phyloP scores from a whole-genome alignment of 306 rosid species.

The Crotalaria pallida region DNA sequence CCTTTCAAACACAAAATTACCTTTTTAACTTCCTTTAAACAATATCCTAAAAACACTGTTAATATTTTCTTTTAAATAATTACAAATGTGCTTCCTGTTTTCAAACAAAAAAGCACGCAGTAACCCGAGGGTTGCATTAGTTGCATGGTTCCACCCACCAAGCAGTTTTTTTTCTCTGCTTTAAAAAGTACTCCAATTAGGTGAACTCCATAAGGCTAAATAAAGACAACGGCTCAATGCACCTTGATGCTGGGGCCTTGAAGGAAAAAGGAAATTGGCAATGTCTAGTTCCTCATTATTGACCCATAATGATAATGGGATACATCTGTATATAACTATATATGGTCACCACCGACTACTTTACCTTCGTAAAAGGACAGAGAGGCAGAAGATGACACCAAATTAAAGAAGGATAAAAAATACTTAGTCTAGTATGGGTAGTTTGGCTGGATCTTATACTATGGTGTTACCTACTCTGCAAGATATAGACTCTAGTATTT shows the following conservation, averaged over 20 bases:
- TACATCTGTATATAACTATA: constrained; percentile 6
- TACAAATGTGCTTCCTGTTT: neutral
- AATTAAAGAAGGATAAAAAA: neutral
- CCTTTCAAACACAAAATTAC: too few relatives aligned
- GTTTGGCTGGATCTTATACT: constrained; percentile 9
- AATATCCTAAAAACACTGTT: too few relatives aligned
- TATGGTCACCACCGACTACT: constrained; percentile 19
- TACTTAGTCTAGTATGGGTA: neutral
- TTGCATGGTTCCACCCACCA: neutral
- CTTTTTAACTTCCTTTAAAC: too few relatives aligned
- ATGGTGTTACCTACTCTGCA: neutral
- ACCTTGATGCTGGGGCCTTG: constrained; percentile 3
- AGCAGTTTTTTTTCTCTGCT: too few relatives aligned
- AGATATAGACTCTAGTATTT: neutral
- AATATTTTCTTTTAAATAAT: too few relatives aligned
- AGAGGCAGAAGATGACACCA: neutral
- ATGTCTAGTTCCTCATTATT: constrained; percentile 6
- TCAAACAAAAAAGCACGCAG: constrained; percentile 5
- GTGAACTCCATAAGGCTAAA: constrained; percentile 9
- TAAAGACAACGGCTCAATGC: neutral
- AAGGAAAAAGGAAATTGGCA: neutral
- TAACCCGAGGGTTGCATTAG: neutral
- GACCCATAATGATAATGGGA: constrained; percentile 15
- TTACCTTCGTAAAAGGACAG: constrained; percentile 19
- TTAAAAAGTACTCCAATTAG: too few relatives aligned